A percentile compares a stretch with the other conserved stretches of the same genome.
phyloP scores from a whole-genome alignment of 192 early-diverging fungal species.

The Chytriomyces confervae region DNA sequence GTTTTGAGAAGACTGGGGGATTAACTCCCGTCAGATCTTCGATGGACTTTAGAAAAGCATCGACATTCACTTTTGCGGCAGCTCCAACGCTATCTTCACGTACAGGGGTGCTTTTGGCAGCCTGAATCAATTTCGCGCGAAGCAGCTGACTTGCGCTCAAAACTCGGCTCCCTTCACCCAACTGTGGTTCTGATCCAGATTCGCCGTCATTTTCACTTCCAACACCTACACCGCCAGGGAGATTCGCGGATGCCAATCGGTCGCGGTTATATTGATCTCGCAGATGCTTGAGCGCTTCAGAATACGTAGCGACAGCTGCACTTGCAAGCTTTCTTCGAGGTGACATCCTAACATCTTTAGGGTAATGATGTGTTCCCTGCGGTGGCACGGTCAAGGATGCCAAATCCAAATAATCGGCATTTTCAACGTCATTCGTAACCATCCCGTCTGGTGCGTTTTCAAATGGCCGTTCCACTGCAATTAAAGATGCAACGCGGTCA shows the following conservation, averaged over 20 bases:
- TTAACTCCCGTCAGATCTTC: slow-evolving; percentile 66
- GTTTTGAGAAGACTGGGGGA: slow-evolving; percentile 72
- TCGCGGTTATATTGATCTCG: slow-evolving; percentile 41
- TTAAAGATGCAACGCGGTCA: neutral
- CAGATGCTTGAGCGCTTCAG: slow-evolving; percentile 45
- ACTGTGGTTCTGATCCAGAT: neutral
- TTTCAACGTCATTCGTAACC: slow-evolving; percentile 25
- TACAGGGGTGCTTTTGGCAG: neutral
- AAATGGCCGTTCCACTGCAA: neutral
- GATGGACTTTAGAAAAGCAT: slow-evolving; percentile 64
- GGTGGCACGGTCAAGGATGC: slow-evolving; percentile 26
- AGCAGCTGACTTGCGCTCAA: neutral
- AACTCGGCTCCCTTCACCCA: neutral
- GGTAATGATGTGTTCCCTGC: neutral
- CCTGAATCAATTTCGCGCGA: neutral
- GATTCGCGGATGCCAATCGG: neutral
- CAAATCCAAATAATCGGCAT: slow-evolving; percentile 61
- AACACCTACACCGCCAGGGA: neutral
- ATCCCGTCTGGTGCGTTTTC: neutral
- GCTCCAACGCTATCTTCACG: neutral
- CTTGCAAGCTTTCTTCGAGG: slow-evolving; percentile 41
- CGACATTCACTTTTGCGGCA: slow-evolving; percentile 47
- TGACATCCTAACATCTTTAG: slow-evolving; percentile 37
- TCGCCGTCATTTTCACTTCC: slow-evolving; percentile 15
- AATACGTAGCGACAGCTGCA: slow-evolving; percentile 21